Conservation (phyloP, 2,329 filamentous ascomycete species). For the Helminthosporium solani region DNA sequence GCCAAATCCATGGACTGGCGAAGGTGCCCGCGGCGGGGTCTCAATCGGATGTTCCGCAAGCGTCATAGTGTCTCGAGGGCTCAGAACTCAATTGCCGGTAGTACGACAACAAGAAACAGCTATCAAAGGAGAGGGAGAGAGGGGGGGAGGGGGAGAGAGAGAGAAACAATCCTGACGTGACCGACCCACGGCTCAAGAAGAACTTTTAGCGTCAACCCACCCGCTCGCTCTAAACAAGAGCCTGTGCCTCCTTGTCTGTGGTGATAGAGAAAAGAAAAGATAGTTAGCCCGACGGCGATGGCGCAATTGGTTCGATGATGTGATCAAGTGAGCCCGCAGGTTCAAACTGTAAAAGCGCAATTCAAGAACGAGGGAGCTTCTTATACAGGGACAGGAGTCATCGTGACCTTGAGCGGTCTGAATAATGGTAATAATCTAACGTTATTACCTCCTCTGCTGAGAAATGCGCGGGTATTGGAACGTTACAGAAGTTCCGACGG, state of each 20-base stretch:
- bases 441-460: conserved; percentile 19
- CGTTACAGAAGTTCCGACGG: neutral
- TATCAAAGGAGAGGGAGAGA: too few species aligned
- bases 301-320: conserved; percentile 3
- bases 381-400: too few species aligned
- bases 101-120: too few species aligned
- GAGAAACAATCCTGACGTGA: neutral
- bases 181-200: neutral
- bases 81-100: neutral
- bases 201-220: neutral
- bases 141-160: neutral
- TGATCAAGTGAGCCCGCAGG: too few species aligned
- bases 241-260: too few species aligned
- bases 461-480: conserved; percentile 9
- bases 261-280: too few species aligned
- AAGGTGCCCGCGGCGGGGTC: conserved; percentile 71
- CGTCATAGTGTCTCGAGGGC: conserved; percentile 35
- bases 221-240: neutral
- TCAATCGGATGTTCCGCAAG: conserved; percentile 59
- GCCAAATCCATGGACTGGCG: conserved; percentile 78
- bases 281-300: too few species aligned
- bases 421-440: too few species aligned
- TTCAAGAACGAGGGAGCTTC: too few species aligned
- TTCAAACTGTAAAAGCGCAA: too few species aligned
- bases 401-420: conserved; percentile 5